Evolutionary conservation across 495 filamentous ascomycete species (phyloP).

Genomic region (Elaphomyces granulatus): DNA sequence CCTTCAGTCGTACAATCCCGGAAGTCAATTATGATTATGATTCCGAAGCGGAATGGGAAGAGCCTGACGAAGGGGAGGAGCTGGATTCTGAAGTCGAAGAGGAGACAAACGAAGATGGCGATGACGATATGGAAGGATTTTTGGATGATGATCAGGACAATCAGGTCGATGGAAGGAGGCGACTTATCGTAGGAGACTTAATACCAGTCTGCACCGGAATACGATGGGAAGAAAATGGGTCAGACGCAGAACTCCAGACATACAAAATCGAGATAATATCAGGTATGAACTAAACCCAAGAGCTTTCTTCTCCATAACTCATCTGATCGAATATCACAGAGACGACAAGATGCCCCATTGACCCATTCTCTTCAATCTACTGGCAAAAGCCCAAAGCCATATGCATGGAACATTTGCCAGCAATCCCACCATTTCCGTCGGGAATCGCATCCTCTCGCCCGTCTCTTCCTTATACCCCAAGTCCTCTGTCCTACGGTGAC

Average conservation of each 20-base stretch:
- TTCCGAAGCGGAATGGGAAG: slow-evolving; percentile 91
- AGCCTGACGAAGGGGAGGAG: slow-evolving; percentile 67
- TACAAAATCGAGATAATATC: slow-evolving; percentile 62
- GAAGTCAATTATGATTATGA: slow-evolving; percentile 88
- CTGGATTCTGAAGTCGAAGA: slow-evolving; percentile 70
- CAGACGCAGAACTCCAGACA: slow-evolving; percentile 28
- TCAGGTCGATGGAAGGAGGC: slow-evolving; percentile 26
- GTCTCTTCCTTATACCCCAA: too few relatives aligned
- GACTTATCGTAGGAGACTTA: slow-evolving; percentile 48
- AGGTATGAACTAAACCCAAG: slow-evolving; percentile 41
- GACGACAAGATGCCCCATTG: slow-evolving; percentile 43
- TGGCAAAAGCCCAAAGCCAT: slow-evolving; percentile 44
- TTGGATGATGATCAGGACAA: slow-evolving; percentile 38
- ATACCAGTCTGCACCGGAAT: slow-evolving; percentile 64
- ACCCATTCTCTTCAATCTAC: slow-evolving; percentile 73
- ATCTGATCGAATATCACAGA: slow-evolving; percentile 17
- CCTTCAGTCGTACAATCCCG: slow-evolving; percentile 45
- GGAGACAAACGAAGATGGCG: slow-evolving; percentile 35
- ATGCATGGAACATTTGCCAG: too few relatives aligned
- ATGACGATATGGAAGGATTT: slow-evolving; percentile 41
- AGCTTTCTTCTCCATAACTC: too few relatives aligned
- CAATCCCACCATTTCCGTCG: too few relatives aligned
- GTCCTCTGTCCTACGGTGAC: too few relatives aligned
- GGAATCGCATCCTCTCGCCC: too few relatives aligned
- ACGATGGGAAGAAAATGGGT: slow-evolving; percentile 56